A percentile compares a stretch with the other conserved stretches of the same genome.
Evolutionary conservation across 169 alveolate species (phyloP).

Genomic region (Eimeria sp.): DNA sequence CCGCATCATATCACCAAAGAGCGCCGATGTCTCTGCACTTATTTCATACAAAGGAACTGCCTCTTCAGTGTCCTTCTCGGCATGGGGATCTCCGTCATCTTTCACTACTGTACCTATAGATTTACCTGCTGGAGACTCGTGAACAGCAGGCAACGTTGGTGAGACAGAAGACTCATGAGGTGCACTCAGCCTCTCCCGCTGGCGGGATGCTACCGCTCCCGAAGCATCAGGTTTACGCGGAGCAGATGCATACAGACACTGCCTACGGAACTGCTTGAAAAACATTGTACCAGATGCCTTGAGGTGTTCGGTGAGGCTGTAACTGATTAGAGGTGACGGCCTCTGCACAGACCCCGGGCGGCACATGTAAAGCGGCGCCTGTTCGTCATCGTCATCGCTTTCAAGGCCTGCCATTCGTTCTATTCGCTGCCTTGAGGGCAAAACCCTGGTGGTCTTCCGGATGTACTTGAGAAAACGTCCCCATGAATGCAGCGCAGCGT

Average conservation of each 20-base stretch:
- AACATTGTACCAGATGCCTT: slow-evolving; percentile 62
- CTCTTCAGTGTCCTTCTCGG: background rate
- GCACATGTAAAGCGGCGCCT: slow-evolving; percentile 74
- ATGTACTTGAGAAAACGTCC: slow-evolving; percentile 47
- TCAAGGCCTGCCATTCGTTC: slow-evolving; percentile 54
- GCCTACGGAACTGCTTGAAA: slow-evolving; percentile 56
- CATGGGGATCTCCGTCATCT: background rate
- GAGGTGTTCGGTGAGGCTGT: slow-evolving; percentile 68
- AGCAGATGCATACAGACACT: background rate
- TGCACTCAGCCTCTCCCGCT: slow-evolving; percentile 5
- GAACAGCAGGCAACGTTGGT: background rate
- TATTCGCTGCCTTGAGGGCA: slow-evolving; percentile 31
- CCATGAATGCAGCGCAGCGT: slow-evolving; percentile 58
- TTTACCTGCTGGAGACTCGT: background rate
- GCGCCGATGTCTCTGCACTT: slow-evolving; percentile 31
- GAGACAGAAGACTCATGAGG: background rate
- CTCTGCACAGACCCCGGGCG: slow-evolving; percentile 77
- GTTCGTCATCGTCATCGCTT: slow-evolving; percentile 71
- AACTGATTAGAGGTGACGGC: slow-evolving; percentile 71
- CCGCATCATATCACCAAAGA: slow-evolving; percentile 72
- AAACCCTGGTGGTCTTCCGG: slow-evolving; percentile 16
- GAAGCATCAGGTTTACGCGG: background rate
- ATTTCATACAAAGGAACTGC: slow-evolving; percentile 60
- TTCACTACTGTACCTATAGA: background rate
- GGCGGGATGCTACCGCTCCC: background rate